A percentile compares a stretch with the other conserved stretches of the same genome.
Conservation (phyloP, 768 basidiomycete species). For the Tremella yokohamensis region DNA sequence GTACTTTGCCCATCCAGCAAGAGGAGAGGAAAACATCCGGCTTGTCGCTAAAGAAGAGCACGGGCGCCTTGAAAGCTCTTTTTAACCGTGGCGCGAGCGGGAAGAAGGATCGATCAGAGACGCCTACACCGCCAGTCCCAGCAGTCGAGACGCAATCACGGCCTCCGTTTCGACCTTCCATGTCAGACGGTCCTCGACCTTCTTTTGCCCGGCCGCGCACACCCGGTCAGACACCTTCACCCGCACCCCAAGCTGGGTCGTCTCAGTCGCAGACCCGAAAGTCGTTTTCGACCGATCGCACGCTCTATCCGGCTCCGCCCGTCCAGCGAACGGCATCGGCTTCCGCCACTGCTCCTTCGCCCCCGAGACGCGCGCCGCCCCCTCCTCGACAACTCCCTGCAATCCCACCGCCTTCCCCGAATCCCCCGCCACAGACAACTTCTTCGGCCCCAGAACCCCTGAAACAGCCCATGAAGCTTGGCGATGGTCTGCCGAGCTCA, state of each 20-base stretch:
- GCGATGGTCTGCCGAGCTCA: conserved; percentile 12
- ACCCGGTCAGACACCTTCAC: not conserved
- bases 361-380: not conserved
- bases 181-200: conserved; percentile 17
- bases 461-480: conserved; percentile 6
- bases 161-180: conserved; percentile 16
- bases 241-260: not conserved
- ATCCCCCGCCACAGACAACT: conserved; percentile 6
- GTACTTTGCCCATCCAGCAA: conserved; percentile 10
- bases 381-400: conserved; percentile 18
- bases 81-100: conserved; percentile 38
- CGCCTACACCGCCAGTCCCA: conserved; percentile 20
- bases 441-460: conserved; percentile 4
- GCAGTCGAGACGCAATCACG: not conserved
- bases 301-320: conserved; percentile 29
- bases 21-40: conserved; percentile 34
- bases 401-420: conserved; percentile 17
- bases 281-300: conserved; percentile 21
- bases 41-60: conserved; percentile 43
- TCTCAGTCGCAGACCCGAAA: not conserved
- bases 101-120: conserved; percentile 31
- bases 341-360: conserved; percentile 3
- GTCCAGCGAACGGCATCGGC: conserved; percentile 21
- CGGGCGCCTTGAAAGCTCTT: conserved; percentile 44
- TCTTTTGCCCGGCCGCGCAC: conserved; percentile 13